phyloP scores from a whole-genome alignment of 75 land plant species.

The Ceratopteris richardii region DNA sequence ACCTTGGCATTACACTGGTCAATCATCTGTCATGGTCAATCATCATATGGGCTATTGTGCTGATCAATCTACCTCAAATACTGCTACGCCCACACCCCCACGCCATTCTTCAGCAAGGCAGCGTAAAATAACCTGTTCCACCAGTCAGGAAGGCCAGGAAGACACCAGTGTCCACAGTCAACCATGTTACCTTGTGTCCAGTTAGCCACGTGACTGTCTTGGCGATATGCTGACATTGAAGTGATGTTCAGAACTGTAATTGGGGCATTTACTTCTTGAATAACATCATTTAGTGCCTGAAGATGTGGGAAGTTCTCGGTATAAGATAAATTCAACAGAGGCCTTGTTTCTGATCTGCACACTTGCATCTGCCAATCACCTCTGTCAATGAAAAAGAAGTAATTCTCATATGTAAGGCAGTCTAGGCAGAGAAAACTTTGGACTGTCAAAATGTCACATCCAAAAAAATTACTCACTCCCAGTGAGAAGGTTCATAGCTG shows the following conservation, averaged over 20 bases:
- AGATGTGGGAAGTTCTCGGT: neutral
- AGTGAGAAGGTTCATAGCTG: conserved; percentile 79
- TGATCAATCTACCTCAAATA: too few relatives aligned
- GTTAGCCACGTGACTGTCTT: conserved; percentile 81
- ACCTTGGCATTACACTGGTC: too few relatives aligned
- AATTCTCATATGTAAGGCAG: too few relatives aligned
- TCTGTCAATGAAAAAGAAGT: neutral
- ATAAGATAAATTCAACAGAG: neutral
- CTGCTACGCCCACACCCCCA: neutral
- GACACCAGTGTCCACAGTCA: conserved; percentile 97
- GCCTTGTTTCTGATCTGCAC: conserved; percentile 1
- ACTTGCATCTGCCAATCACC: neutral
- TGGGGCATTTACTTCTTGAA: conserved; percentile 36
- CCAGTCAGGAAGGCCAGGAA: conserved; percentile 88
- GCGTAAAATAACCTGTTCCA: conserved; percentile 85
- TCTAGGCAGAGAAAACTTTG: too few relatives aligned
- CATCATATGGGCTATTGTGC: too few relatives aligned
- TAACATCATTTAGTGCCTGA: conserved; percentile 31
- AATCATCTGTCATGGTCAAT: too few relatives aligned
- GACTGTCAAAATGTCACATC: too few relatives aligned
- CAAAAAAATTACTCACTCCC: conserved; percentile 41
- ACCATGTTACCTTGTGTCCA: conserved; percentile 49
- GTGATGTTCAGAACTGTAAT: conserved; percentile 68
- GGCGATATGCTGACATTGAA: conserved; percentile 60
- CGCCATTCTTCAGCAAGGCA: conserved; percentile 14